phyloP scores from a whole-genome alignment of 1,284 basidiomycete genomes.

The Psilocybe mexicana region DNA sequence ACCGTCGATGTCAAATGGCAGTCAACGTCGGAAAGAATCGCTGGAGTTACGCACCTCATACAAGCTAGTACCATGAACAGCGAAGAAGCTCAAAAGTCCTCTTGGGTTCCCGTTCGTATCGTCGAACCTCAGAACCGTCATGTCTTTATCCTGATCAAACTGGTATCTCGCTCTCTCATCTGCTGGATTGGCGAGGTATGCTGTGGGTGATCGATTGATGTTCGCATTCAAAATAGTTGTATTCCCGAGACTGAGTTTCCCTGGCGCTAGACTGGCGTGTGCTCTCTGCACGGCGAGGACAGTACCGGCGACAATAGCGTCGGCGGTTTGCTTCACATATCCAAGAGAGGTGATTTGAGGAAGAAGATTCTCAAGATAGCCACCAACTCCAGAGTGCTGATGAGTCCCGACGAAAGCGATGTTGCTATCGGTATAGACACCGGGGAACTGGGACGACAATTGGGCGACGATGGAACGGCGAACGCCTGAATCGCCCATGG shows the following conservation, averaged over 20 bases:
- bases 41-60: slow-evolving; percentile 53
- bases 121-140: slow-evolving; percentile 67
- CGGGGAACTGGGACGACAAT: slow-evolving; percentile 57
- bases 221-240: slow-evolving; percentile 69
- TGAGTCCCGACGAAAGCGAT: slow-evolving; percentile 81
- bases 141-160: slow-evolving; percentile 71
- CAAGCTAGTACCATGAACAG: slow-evolving; percentile 80
- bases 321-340: slow-evolving; percentile 67
- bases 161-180: slow-evolving; percentile 65
- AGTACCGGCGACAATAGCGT: slow-evolving; percentile 71
- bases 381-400: slow-evolving; percentile 76
- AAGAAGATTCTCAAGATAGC: slow-evolving; percentile 76
- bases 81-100: slow-evolving; percentile 75
- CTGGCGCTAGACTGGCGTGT: slow-evolving; percentile 61
- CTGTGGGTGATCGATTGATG: slow-evolving; percentile 72
- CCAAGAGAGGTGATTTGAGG: slow-evolving; percentile 78
- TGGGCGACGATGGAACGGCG: slow-evolving; percentile 67
- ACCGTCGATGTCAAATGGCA: neutral
- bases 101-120: slow-evolving; percentile 55
- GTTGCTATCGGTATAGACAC: slow-evolving; percentile 69
- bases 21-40: slow-evolving; percentile 3
- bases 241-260: slow-evolving; percentile 65
- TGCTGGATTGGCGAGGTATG: slow-evolving; percentile 72
- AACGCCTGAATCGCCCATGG: slow-evolving; percentile 79
- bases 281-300: slow-evolving; percentile 70